Conservation (phyloP, 352 stramenopile genomes). For the Pythium angustatum region DNA sequence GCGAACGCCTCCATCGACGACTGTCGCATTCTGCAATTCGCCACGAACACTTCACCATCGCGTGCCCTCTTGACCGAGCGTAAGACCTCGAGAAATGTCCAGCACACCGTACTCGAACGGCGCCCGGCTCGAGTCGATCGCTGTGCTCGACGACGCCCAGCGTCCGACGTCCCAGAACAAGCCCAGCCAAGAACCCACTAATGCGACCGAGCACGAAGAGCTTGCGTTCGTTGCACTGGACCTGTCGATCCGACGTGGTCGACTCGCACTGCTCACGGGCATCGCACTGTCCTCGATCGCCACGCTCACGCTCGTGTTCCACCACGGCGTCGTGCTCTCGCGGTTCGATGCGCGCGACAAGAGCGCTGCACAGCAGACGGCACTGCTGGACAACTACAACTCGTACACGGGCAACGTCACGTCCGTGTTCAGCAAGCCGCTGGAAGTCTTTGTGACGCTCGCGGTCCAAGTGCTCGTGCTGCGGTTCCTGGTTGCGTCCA, state of each 20-base stretch:
- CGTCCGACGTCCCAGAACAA: too few species aligned
- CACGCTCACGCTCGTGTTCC: not conserved
- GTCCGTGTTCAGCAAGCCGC: not conserved
- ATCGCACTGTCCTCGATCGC: not conserved
- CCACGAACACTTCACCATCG: too few species aligned
- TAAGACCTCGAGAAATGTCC: too few species aligned
- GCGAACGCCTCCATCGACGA: too few species aligned
- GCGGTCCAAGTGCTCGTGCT: not conserved
- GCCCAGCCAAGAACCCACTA: too few species aligned
- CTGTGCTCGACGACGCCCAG: too few species aligned
- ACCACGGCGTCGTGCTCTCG: constrained; percentile 15
- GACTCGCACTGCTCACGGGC: not conserved
- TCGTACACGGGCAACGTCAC: constrained; percentile 11
- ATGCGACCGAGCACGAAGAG: constrained; percentile 35
- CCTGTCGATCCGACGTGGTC: not conserved
- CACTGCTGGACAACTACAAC: constrained; percentile 28
- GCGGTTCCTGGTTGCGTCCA: not conserved
- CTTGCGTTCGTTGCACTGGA: not conserved
- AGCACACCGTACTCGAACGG: too few species aligned
- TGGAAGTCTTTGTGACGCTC: constrained; percentile 8
- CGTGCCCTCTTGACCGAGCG: too few species aligned
- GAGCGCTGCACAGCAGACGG: not conserved
- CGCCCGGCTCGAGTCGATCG: too few species aligned
- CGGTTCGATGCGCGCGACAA: constrained; percentile 4
- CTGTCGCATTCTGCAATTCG: too few species aligned